phyloP scores from a whole-genome alignment of 495 filamentous ascomycete species.

The Xanthoparmelia taractica region DNA sequence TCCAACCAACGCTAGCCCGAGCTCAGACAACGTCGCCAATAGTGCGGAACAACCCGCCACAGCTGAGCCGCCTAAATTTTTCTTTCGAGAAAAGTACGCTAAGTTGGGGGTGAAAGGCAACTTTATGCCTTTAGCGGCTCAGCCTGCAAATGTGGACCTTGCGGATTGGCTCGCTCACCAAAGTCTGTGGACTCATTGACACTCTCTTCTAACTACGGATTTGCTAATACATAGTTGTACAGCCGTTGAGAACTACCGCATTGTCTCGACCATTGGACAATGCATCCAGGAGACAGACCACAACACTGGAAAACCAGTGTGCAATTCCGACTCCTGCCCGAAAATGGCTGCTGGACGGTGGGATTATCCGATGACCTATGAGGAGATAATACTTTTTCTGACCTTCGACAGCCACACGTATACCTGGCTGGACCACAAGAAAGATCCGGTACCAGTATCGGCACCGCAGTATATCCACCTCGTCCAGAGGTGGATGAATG shows the following conservation, averaged over 20 bases:
- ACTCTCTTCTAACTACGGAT: conserved; percentile 12
- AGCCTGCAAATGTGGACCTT: conserved; percentile 79
- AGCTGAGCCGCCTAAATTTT: conserved; percentile 51
- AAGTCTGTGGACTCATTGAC: conserved; percentile 46
- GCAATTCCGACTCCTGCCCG: conserved; percentile 74
- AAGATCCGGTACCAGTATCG: conserved; percentile 60
- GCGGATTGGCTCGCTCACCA: conserved; percentile 94
- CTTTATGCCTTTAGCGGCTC: conserved; percentile 87
- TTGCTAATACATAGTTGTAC: conserved; percentile 16
- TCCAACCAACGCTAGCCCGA: conserved; percentile 45
- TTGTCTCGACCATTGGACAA: conserved; percentile 74
- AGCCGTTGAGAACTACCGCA: conserved; percentile 75
- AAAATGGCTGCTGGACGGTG: conserved; percentile 88
- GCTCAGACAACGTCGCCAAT: conserved; percentile 42
- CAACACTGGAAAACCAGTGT: conserved; percentile 61
- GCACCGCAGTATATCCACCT: conserved; percentile 82
- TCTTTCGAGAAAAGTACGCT: conserved; percentile 72
- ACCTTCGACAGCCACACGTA: conserved; percentile 63
- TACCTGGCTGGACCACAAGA: conserved; percentile 71
- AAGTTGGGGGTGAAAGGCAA: conserved; percentile 90
- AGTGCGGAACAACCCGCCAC: conserved; percentile 45
- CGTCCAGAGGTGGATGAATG: conserved; percentile 88
- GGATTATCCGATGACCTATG: conserved; percentile 30
- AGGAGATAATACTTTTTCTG: conserved; percentile 4
- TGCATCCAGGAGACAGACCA: conserved; percentile 73